Percentiles rank a stretch among this genome's conserved stretches.
These are phyloP conservation scores for Diplotaxis tenuifolia DNA, from an alignment of 345 rosid species.

Conservation along the genomic window DNA sequence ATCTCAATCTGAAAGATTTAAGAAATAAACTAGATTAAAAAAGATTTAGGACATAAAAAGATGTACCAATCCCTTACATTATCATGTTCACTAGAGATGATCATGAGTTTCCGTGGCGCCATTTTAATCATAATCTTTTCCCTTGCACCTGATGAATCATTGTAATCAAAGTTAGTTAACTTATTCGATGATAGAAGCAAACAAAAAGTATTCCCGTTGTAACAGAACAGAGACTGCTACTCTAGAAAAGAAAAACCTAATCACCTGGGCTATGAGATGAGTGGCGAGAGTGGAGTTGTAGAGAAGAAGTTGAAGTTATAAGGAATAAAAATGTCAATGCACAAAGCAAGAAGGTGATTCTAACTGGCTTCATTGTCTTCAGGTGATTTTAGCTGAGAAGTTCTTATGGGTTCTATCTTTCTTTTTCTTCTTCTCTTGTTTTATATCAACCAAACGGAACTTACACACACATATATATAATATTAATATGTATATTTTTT, in stretches of 20 bases:
- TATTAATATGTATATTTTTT: too few relatives aligned
- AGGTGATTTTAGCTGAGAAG: slow-evolving; percentile 3
- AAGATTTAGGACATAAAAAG: neutral
- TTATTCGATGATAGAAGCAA: too few relatives aligned
- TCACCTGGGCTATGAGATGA: slow-evolving; percentile 25
- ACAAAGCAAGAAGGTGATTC: slow-evolving; percentile 25
- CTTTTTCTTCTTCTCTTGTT: slow-evolving; percentile 19
- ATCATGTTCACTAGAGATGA: slow-evolving; percentile 27
- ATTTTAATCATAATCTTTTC: neutral
- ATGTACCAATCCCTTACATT: slow-evolving; percentile 12
- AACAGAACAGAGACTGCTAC: neutral
- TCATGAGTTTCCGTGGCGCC: slow-evolving; percentile 30
- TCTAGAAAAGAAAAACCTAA: neutral
- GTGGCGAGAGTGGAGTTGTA: slow-evolving; percentile 21
- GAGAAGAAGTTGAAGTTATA: slow-evolving; percentile 22
- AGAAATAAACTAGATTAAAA: neutral
- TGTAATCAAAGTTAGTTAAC: neutral
- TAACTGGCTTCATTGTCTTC: slow-evolving; percentile 27
- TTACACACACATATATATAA: neutral
- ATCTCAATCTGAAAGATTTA: neutral
- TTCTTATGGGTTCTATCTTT: slow-evolving; percentile 10
- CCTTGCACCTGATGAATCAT: slow-evolving; percentile 13
- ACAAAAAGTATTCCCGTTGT: too few relatives aligned
- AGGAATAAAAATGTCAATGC: slow-evolving; percentile 14
- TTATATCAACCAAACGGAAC: slow-evolving; percentile 28